Evolutionary conservation across 495 filamentous ascomycete genomes (phyloP), one percentile per base, ranked within the genome.

Genomic region (Penicillium cosmopolitanum): DNA sequence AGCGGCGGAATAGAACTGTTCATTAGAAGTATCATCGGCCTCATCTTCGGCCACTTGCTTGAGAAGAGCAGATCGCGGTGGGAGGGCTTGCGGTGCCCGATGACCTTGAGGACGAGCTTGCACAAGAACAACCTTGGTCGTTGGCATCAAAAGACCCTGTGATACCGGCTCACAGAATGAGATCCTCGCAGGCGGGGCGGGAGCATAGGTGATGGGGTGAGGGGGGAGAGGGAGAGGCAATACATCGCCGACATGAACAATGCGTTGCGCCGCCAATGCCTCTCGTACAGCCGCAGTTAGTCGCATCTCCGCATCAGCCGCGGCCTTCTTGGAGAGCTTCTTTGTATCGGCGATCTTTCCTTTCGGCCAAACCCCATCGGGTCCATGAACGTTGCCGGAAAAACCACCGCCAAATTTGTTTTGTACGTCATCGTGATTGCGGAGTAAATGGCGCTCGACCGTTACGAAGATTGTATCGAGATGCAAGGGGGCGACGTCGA

Each of bases 121-220:
- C 72, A 90, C 73, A 5, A 95, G 80, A 21, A 89, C 84, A 48
- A 94, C 86, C 72, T 87, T 89, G 16, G 89, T 92, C 16, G 72
- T 63, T 10, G 89, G 77, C 19, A 87, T 77, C 53, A 97, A 73
- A 31, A 96, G 70, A 2, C 95, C 95, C 73, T 98, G 95, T 2
- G 90, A 86, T 9, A 98, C 91, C 7, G 86, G 86, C 66, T 89
- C 86, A 66, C 86, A 89, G 31, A 84, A 81, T 23, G 81, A 82
- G 55, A 86, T 84, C 57, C 77, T 84, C 31, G 81, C 87, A 4
- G 90, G 91, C n/a, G 89, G 90, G 16, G 91, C 84, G 6, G 88
- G 86, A 13, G 88, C 89, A 76, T 93, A 93, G 36, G 90, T 97
- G 61, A 95, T 91, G 10, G 92, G 90, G 74, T 97, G 92, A n/a